Evolutionary conservation across 2,329 filamentous ascomycete genomes (phyloP), one percentile per base, ranked within the genome.

Genomic region (Aureobasidium subglaciale): DNA sequence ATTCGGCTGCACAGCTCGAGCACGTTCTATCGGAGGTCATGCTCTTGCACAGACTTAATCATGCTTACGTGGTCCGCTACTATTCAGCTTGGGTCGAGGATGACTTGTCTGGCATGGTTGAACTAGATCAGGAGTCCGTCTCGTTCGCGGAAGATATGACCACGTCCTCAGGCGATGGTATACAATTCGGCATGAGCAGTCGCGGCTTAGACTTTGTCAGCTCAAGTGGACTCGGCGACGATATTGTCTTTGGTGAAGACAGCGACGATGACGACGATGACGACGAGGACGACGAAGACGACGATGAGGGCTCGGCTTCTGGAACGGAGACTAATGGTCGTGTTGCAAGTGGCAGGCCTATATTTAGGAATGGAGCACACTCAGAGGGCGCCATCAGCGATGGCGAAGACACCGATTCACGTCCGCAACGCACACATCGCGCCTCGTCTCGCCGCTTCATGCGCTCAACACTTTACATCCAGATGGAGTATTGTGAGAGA

Each of bases 401-500:
- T 46, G 40, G 41, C 1, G 35, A 41, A 11, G 54, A 52, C n/a
- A 46, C 53, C 8, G 49, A 54, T 5, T 55, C 59, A 6, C 24
- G 38, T 5, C 42, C 10, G 68, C 71, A 42, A 70, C 71, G 50
- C 77, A 76, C 16, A 73, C 73, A 52, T 77, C 77, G 13, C 70
- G 72, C 55, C 25, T 54, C 37, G 13, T 73, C 74, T 18, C 61
- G 59, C 55, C 76, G 79, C 40, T 73, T 81, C 4, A 79, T 81
- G 58, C 82, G 81, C 52, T 91, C 87, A 0, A 85, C 91, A 6
- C 78, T 99, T 38, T 99, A 96, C 68, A 97, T 99, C 56, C 93
- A 95, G 59, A 99, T 99, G 93, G 93, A 99, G 68, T 95, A 96
- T 63, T 99, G 93, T 66, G 92, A 97, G 68, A 93, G 92, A 67